Conservation (phyloP, 2,329 filamentous ascomycete species). For the Rhexocercosporidium sp. region DNA sequence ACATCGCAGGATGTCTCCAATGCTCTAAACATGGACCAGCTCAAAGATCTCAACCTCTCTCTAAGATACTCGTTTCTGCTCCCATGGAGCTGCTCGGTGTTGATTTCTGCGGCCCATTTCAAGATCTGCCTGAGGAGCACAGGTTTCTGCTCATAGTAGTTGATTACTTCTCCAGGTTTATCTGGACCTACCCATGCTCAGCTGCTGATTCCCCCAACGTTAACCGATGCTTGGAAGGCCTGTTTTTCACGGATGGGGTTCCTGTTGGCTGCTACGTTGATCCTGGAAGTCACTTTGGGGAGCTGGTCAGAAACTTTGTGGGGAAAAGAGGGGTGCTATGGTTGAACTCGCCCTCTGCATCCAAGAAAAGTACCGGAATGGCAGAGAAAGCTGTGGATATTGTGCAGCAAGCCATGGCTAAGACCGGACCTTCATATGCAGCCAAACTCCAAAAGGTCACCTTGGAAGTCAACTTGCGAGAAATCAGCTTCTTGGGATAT, state of each 20-base stretch:
- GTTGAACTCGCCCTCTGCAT: background rate
- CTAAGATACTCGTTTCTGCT: background rate
- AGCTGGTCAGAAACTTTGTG: too few relatives aligned
- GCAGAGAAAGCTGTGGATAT: constrained; percentile 16
- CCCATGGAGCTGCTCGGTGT: background rate
- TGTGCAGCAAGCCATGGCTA: background rate
- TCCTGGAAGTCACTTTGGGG: background rate
- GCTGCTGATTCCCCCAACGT: background rate
- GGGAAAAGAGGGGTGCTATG: background rate
- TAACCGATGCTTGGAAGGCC: background rate
- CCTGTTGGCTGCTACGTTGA: background rate
- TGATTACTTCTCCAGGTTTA: constrained; percentile 12
- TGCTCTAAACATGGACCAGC: background rate
- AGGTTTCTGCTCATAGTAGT: constrained; percentile 1
- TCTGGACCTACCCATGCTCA: constrained; percentile 1
- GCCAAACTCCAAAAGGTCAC: background rate
- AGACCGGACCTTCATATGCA: background rate
- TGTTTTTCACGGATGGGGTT: background rate
- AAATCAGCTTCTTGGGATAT: background rate
- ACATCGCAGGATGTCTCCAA: background rate
- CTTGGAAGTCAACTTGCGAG: background rate
- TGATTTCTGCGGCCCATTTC: background rate
- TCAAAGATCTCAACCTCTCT: background rate
- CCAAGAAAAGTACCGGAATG: constrained; percentile 7
- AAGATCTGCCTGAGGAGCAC: background rate